Percentiles rank a stretch among this genome's conserved stretches.
These are phyloP conservation scores for Cutaneotrichosporon dermatis DNA, from an alignment of 1,284 basidiomycete genomes.

Conservation along the genomic window DNA sequence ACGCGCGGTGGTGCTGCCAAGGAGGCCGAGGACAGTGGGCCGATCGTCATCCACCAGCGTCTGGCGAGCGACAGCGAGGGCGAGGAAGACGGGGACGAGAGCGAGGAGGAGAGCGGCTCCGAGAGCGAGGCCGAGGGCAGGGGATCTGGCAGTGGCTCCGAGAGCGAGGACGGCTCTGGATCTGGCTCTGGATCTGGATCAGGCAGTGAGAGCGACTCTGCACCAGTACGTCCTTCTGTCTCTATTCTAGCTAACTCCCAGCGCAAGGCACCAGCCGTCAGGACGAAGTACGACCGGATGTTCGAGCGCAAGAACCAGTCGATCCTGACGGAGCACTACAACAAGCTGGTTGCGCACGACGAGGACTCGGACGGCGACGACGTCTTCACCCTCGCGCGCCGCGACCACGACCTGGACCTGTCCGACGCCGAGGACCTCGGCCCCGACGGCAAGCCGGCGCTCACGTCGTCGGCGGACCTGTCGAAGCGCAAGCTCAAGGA, in stretches of 20 bases:
- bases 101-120: conserved; percentile 33
- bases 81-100: conserved; percentile 22
- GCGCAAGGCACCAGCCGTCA: conserved; percentile 51
- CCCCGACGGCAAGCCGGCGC: conserved; percentile 4
- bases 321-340: conserved; percentile 86
- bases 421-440: conserved; percentile 33
- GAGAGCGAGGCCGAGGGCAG: conserved; percentile 2
- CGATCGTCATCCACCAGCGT: conserved; percentile 15
- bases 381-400: conserved; percentile 88
- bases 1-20: conserved; percentile 25
- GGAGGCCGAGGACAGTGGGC: conserved; percentile 9
- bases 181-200: not conserved
- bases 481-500: conserved; percentile 66
- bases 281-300: conserved; percentile 98
- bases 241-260: not conserved
- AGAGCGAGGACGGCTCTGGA: not conserved
- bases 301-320: conserved; percentile 95
- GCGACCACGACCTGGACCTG: conserved; percentile 71
- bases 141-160: not conserved
- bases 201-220: not conserved
- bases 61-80: conserved; percentile 23
- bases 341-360: conserved; percentile 72
- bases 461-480: conserved; percentile 47
- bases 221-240: not conserved
- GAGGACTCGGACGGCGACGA: conserved; percentile 57